Percentiles rank a stretch among this genome's conserved stretches.
These are phyloP conservation scores for Backusella tarrabulga DNA, from an alignment of 192 early-diverging fungal genomes.

Conservation along the genomic window DNA sequence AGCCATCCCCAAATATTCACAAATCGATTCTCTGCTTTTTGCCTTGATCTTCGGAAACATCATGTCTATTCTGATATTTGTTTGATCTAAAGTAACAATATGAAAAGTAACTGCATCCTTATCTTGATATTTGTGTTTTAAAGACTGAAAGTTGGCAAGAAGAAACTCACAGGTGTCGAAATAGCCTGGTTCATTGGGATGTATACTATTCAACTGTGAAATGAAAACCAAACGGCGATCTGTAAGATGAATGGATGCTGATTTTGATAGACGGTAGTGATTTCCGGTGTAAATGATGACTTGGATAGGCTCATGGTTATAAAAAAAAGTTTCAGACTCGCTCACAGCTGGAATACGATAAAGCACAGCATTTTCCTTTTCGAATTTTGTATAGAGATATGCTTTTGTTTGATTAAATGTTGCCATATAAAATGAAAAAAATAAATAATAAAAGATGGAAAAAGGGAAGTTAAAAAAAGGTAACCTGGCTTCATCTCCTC, in stretches of 20 bases:
- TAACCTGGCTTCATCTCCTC: not conserved
- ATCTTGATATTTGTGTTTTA: conserved; percentile 3
- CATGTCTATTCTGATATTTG: not conserved
- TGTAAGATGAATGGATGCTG: not conserved
- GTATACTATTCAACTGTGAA: not conserved
- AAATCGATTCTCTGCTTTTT: not conserved
- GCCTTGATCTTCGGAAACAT: not conserved
- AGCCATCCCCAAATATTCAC: not conserved
- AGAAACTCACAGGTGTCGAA: not conserved
- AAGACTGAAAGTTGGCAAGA: not conserved
- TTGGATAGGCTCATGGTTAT: not conserved
- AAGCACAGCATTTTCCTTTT: not conserved
- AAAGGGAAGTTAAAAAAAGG: not conserved
- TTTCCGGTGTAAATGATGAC: not conserved
- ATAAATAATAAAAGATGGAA: not conserved
- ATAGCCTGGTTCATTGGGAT: not conserved
- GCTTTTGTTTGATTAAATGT: not conserved
- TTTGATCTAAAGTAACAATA: not conserved
- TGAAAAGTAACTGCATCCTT: not conserved
- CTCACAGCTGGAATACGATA: not conserved
- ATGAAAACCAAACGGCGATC: not conserved
- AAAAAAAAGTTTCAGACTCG: not conserved
- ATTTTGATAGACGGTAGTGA: not conserved
- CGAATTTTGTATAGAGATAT: not conserved
- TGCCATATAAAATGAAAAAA: not conserved